A percentile compares a stretch with the other conserved stretches of the same genome.
Conservation (phyloP, 2,329 filamentous ascomycete genomes). For the Fusarium setosum region DNA sequence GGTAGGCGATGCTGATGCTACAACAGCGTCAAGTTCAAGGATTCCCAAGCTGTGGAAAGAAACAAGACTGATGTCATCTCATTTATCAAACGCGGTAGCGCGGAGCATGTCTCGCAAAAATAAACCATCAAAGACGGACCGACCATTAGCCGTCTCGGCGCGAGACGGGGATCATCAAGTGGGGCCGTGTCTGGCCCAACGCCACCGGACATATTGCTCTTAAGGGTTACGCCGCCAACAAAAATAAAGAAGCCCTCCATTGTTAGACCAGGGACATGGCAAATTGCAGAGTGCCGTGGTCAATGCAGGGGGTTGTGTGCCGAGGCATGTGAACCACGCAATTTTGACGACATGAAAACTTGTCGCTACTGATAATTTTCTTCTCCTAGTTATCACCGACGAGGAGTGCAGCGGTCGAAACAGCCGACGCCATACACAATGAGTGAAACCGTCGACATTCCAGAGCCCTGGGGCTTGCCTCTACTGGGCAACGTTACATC, state of each 20-base stretch:
- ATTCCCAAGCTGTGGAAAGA: too few species aligned
- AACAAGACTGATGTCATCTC: too few species aligned
- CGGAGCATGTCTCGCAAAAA: too few species aligned
- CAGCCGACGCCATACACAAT: constrained; percentile 2
- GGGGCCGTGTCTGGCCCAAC: too few species aligned
- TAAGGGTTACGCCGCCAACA: background rate
- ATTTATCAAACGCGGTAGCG: too few species aligned
- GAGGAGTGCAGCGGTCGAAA: background rate
- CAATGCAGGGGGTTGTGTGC: background rate
- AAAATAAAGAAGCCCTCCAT: constrained; percentile 1
- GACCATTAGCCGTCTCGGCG: too few species aligned
- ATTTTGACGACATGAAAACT: background rate
- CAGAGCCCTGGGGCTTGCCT: constrained; percentile 69
- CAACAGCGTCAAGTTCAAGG: too few species aligned
- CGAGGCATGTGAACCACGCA: background rate
- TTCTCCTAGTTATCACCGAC: background rate
- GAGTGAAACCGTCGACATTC: constrained; percentile 58
- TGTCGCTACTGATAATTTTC: background rate
- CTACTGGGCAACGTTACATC: constrained; percentile 73
- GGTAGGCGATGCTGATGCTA: background rate
- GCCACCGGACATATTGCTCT: background rate
- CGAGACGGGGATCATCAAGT: too few species aligned
- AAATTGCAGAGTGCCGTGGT: background rate
- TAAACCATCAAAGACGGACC: too few species aligned
- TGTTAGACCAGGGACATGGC: background rate